Base-by-base conservation (phyloP, 2,329 filamentous ascomycete species). In the Huntiella moniliformis region DNA sequence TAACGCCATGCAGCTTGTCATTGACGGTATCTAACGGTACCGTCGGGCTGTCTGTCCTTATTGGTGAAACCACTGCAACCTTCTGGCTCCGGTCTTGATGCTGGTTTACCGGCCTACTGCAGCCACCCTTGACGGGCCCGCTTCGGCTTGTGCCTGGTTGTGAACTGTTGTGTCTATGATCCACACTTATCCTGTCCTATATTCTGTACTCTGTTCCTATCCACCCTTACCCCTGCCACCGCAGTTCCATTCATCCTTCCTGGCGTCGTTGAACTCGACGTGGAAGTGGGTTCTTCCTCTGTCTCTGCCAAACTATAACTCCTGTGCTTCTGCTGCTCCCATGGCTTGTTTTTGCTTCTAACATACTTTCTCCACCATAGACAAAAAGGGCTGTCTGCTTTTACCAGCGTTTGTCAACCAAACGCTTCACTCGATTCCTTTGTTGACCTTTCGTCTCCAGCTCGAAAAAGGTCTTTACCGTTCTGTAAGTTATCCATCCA, bases 251-350 rank as follows among this genome's bases (percentile, higher is more conserved):
- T 28, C 22, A 28, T 28, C 22, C 22, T 28, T 49, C 31, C 34
- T 49, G 22, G 38, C 38, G 18, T 22, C 40, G 7, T 42, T 8
- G 39, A 41, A n/a, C 39, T 31, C 18, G 28, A 45, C 36, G 15
- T 33, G 28, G 32, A 40, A 32, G 41, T 16, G 36, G 35, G 35
- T 38, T 42, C 35, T 39, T 34, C 34, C 36, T 28, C 22, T 28
- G 22, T 15, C 18, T 46, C 45, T 43, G 17, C 17, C 36, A 42
- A 42, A 40, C 44, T 49, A 49, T 46, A 49, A 39, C 39, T 49
- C 44, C 47, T 37, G 35, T 41, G 17, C 38, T 44, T 28, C 22
- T 28, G 22, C 22, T 34, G 22, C 40, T 49, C 47, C 44, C 35
- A 39, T 28, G 22, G n/a, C n/a, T 31, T 34, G 8, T 18, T 46